phyloP scores from a whole-genome alignment of 371 early-diverging fungal species.

The Saksenaea vasiformis region DNA sequence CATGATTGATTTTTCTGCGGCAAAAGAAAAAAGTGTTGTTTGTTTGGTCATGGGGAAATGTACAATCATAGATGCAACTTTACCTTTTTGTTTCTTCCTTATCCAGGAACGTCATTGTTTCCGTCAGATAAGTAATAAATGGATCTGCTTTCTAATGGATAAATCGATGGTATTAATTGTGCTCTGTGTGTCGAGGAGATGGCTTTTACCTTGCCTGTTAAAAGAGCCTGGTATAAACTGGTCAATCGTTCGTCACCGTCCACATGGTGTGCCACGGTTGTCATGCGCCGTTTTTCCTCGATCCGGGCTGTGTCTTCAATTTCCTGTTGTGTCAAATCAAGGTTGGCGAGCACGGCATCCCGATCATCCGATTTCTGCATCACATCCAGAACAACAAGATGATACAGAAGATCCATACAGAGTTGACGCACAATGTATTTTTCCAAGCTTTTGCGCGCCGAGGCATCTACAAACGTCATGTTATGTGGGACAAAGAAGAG shows the following conservation, averaged over 20 bases:
- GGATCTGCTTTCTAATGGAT: background rate
- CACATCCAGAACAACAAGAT: slow-evolving; percentile 5
- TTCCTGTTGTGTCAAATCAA: slow-evolving; percentile 2
- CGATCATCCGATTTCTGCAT: slow-evolving; percentile 11
- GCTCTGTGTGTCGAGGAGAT: background rate
- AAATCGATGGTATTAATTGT: background rate
- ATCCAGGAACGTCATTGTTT: background rate
- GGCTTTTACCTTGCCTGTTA: slow-evolving; percentile 8
- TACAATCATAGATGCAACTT: background rate
- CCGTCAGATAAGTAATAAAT: background rate
- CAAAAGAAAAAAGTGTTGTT: background rate
- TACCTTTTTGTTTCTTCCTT: slow-evolving; percentile 1
- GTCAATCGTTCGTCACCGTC: background rate
- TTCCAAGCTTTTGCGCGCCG: slow-evolving; percentile 21
- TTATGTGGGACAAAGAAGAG: background rate
- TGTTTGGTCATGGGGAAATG: background rate
- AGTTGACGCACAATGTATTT: slow-evolving; percentile 27
- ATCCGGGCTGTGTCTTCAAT: background rate
- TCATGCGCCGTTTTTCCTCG: slow-evolving; percentile 4
- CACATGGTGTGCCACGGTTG: background rate
- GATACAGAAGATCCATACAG: slow-evolving; percentile 21
- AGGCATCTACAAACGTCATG: slow-evolving; percentile 12
- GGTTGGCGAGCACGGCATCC: background rate
- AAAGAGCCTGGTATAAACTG: background rate
- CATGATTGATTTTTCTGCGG: slow-evolving; percentile 11